Evolutionary conservation across 2,329 filamentous ascomycete species (phyloP).

Genomic region (Lecanosticta acicola): DNA sequence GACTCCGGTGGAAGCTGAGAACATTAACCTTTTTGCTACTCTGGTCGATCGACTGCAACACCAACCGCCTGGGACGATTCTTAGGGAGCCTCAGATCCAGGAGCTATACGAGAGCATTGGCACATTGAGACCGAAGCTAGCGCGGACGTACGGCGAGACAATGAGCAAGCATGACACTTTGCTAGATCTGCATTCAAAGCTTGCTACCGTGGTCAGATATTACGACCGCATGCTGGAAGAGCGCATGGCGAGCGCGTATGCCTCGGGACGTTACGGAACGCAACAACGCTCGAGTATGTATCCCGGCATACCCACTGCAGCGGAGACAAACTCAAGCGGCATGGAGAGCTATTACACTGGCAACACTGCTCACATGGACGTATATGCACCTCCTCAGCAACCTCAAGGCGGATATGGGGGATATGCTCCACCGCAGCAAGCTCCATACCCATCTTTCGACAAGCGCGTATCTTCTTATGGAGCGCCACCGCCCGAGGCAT

Average conservation of each 20-base stretch:
- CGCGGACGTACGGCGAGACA: slow-evolving; percentile 92
- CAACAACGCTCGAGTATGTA: slow-evolving; percentile 57
- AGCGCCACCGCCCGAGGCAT: slow-evolving; percentile 26
- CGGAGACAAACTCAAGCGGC: slow-evolving; percentile 43
- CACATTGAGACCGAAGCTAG: slow-evolving; percentile 84
- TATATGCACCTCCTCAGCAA: slow-evolving; percentile 37
- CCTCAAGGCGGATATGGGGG: slow-evolving; percentile 48
- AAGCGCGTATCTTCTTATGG: slow-evolving; percentile 20
- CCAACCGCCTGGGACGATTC: slow-evolving; percentile 87
- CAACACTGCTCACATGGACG: slow-evolving; percentile 48
- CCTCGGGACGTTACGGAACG: slow-evolving; percentile 56
- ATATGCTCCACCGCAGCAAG: slow-evolving; percentile 35
- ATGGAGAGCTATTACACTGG: slow-evolving; percentile 80
- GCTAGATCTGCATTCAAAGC: slow-evolving; percentile 86
- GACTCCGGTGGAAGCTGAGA: slow-evolving; percentile 88
- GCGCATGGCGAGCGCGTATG: slow-evolving; percentile 85
- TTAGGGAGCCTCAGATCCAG: slow-evolving; percentile 96
- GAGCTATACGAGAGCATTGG: slow-evolving; percentile 97
- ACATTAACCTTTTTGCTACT: slow-evolving; percentile 93
- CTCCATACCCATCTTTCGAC: slow-evolving; percentile 33
- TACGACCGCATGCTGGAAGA: slow-evolving; percentile 99
- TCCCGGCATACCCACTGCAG: slow-evolving; percentile 59
- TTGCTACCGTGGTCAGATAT: slow-evolving; percentile 92
- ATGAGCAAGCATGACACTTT: slow-evolving; percentile 99
- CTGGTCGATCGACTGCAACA: slow-evolving; percentile 91